Base-by-base conservation (phyloP, 352 stramenopile genomes). In the Phytophthora crassamura region DNA sequence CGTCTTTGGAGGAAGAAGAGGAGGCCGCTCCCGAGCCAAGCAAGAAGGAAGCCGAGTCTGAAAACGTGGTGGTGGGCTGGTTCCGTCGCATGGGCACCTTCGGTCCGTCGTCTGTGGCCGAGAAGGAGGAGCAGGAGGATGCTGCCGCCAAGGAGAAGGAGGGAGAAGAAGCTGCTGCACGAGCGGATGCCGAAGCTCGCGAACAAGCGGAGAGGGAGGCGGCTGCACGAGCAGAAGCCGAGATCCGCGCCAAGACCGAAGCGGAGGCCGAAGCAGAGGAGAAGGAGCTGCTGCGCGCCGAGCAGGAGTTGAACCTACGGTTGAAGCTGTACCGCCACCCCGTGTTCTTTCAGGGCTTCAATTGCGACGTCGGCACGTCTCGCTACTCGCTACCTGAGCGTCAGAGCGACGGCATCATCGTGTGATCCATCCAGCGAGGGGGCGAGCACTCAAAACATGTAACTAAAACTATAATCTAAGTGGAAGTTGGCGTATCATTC, bases 291-390 rank as follows among this genome's bases (percentile, higher is more conserved):
- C 41, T 70, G 12, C 65, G 48, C 32, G 55, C 60, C 18, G 49
- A 78, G 53, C 38, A 77, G 48, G 62, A 76, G 43, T 38, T 74
- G 40, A 63, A 77, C 36, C 34, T 60, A 48, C 66, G 69, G 9
- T 46, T 78, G 36, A 57, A 57, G 39, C 54, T 10, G 1, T 80
- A 80, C 52, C 54, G 64, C 10, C 62, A 72, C 47, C 72, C 72
- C 0, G 55, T 80, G 5, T 80, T 77, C 53, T 80, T 80, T 36
- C 64, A 74, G 45, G 33, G 32, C 2, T 77, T 78, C 46, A 67
- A 64, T 42, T 78, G 70, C 51, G 45, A 65, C 46, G 50, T 74
- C 8, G 53, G 52, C 18, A 71, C 60, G 30, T 75, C 60, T 15
- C 47, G 65, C 8, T 75, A 67, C 43, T 73, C 63, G 7, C 49